These are phyloP conservation scores for Boletus rubropictus DNA, from an alignment of 768 basidiomycete genomes.

Conservation along the genomic window DNA sequence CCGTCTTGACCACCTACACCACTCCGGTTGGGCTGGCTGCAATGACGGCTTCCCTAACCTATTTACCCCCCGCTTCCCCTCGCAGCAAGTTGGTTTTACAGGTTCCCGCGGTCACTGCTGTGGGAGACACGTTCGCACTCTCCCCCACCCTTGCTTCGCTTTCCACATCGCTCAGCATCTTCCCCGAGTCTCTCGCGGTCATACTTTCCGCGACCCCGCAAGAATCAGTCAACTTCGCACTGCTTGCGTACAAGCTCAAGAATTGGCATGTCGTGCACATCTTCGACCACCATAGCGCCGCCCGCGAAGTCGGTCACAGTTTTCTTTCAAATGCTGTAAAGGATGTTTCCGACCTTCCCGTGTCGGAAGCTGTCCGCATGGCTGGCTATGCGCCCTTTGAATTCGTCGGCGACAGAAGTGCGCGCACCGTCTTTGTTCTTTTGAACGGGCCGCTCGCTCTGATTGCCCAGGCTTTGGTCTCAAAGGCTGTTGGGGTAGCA, in stretches of 20 bases:
- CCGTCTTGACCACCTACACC: slow-evolving; percentile 72
- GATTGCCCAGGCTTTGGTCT: slow-evolving; percentile 47
- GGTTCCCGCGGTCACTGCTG: slow-evolving; percentile 67
- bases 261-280: slow-evolving; percentile 76
- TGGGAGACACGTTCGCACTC: slow-evolving; percentile 61
- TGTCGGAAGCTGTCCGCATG: slow-evolving; percentile 46
- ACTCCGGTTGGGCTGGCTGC: slow-evolving; percentile 77
- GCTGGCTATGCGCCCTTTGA: slow-evolving; percentile 74
- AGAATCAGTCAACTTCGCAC: slow-evolving; percentile 73
- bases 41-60: slow-evolving; percentile 75
- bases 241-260: slow-evolving; percentile 66
- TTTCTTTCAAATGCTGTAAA: slow-evolving; percentile 36
- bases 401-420: slow-evolving; percentile 60
- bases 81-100: slow-evolving; percentile 74
- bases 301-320: slow-evolving; percentile 67
- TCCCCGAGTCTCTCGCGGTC: slow-evolving; percentile 64
- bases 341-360: slow-evolving; percentile 24
- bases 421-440: slow-evolving; percentile 61
- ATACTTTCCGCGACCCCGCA: slow-evolving; percentile 81
- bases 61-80: slow-evolving; percentile 58
- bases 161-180: slow-evolving; percentile 49
- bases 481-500: slow-evolving; percentile 46
- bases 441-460: slow-evolving; percentile 76
- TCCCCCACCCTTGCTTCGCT: slow-evolving; percentile 74
- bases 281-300: slow-evolving; percentile 79